A percentile compares a stretch with the other conserved stretches of the same genome.
Evolutionary conservation across 2,329 filamentous ascomycete species (phyloP).

Genomic region (Aspergillus luchuensis): DNA sequence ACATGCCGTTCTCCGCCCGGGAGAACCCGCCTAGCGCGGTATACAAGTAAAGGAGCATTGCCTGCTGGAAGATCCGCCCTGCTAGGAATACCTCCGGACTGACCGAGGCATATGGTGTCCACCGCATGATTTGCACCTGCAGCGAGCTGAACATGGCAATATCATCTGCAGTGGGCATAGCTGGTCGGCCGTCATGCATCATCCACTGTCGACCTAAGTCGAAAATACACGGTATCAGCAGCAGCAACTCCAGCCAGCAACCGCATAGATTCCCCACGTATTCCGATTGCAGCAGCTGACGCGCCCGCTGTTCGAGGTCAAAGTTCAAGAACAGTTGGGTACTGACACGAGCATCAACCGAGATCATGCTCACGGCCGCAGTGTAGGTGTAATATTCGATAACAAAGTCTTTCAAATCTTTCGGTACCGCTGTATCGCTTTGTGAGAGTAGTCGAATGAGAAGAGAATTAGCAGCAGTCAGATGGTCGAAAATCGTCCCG

Average conservation of each 20-base stretch:
- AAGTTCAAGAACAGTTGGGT: conserved; percentile 41
- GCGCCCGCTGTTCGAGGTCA: conserved; percentile 45
- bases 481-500: conserved; percentile 51
- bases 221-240: conserved; percentile 36
- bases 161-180: conserved; percentile 42
- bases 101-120: conserved; percentile 41
- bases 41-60: conserved; percentile 49
- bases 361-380: conserved; percentile 52
- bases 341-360: conserved; percentile 39
- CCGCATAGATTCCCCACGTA: conserved; percentile 36
- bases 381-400: conserved; percentile 55
- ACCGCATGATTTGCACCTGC: conserved; percentile 47
- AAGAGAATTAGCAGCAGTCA: conserved; percentile 49
- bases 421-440: conserved; percentile 35
- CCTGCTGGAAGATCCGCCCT: conserved; percentile 50
- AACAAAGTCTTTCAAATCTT: conserved; percentile 49
- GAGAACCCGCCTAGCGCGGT: conserved; percentile 28
- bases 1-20: conserved; percentile 29
- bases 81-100: conserved; percentile 44
- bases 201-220: conserved; percentile 39
- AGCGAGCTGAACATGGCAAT: conserved; percentile 49
- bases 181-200: conserved; percentile 27
- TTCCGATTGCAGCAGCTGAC: conserved; percentile 27
- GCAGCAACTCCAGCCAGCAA: conserved; percentile 34
- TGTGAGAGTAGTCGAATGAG: conserved; percentile 42